phyloP scores from a whole-genome alignment of 257 asterid genomes.

The Ophiorrhiza pumila region DNA sequence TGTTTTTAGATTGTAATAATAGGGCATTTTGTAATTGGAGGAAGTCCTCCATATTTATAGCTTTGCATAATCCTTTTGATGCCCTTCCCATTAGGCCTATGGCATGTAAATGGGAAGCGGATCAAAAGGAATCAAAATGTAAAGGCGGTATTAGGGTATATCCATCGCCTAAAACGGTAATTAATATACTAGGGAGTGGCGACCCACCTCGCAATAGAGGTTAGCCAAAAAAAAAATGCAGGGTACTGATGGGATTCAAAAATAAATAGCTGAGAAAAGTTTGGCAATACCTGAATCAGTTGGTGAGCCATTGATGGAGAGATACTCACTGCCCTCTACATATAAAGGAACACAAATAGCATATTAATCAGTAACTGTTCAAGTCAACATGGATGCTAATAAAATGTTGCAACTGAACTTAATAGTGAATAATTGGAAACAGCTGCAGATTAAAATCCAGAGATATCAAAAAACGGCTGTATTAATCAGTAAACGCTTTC shows the following conservation, averaged over 20 bases:
- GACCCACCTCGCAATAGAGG: no score
- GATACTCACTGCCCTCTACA: constrained; percentile 68
- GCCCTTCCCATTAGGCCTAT: no score
- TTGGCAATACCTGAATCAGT: constrained; percentile 57
- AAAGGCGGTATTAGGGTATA: no score
- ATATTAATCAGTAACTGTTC: neutral
- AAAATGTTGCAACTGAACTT: neutral
- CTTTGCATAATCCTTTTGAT: no score
- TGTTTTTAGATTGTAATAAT: no score
- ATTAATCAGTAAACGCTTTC: neutral
- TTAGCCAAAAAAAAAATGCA: no score
- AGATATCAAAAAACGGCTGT: neutral
- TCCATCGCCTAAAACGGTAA: no score
- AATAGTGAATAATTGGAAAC: neutral
- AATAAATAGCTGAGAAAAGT: constrained; percentile 5
- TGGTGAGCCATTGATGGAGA: constrained; percentile 74
- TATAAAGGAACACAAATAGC: constrained; percentile 2
- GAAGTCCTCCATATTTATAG: no score
- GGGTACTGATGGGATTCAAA: neutral
- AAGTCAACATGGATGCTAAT: neutral
- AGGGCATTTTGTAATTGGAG: no score
- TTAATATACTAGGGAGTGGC: no score
- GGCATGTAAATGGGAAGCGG: no score
- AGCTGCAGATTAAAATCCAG: neutral
- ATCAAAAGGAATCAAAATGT: no score